Evolutionary conservation across 2,329 filamentous ascomycete species (phyloP).

Genomic region (Penicillium sp.): DNA sequence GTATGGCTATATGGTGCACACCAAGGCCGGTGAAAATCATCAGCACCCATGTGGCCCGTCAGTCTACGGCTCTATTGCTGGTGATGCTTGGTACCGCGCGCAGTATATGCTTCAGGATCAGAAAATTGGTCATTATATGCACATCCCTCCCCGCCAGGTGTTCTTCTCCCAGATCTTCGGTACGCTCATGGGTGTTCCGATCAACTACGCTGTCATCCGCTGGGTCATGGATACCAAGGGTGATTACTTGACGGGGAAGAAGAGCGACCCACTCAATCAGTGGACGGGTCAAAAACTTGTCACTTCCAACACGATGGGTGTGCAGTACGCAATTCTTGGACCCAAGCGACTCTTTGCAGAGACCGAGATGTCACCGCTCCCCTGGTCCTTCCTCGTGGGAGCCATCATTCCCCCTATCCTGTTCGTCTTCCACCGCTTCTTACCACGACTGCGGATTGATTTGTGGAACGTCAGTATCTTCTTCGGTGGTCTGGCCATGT

Average conservation of each 20-base stretch:
- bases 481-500: conserved; percentile 54
- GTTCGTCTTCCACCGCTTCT: conserved; percentile 52
- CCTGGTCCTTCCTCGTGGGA: conserved; percentile 34
- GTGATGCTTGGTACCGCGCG: conserved; percentile 61
- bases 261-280: conserved; percentile 57
- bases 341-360: conserved; percentile 31
- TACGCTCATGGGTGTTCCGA: conserved; percentile 57
- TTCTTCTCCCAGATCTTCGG: conserved; percentile 64
- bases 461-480: conserved; percentile 64
- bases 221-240: conserved; percentile 60
- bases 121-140: conserved; percentile 65
- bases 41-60: conserved; percentile 60
- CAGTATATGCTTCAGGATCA: conserved; percentile 61
- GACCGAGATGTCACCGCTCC: conserved; percentile 28
- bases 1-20: conserved; percentile 59
- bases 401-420: conserved; percentile 36
- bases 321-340: conserved; percentile 60
- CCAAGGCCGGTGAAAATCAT: conserved; percentile 47
- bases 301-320: conserved; percentile 53
- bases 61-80: conserved; percentile 58
- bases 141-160: conserved; percentile 57
- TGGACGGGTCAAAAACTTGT: conserved; percentile 60
- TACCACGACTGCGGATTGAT: conserved; percentile 55
- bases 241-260: conserved; percentile 53
- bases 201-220: conserved; percentile 61